Conservation (phyloP, 805 yeast genomes). For the Wickerhamiella kazuoi region DNA sequence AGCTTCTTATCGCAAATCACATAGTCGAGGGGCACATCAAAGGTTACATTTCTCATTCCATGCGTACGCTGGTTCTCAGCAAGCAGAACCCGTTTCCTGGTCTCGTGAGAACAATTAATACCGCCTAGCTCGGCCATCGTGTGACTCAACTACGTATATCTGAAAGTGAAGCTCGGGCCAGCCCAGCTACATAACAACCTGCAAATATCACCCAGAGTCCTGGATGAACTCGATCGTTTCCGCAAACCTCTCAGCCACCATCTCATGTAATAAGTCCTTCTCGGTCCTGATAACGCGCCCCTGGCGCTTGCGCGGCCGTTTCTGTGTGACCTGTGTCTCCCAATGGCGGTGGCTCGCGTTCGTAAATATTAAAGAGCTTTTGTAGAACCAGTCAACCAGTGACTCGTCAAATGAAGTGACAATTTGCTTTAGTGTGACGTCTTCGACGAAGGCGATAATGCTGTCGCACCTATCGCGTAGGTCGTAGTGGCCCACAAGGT, state of each 20-base stretch:
- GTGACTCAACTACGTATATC: neutral
- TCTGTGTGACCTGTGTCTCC: slow-evolving; percentile 34
- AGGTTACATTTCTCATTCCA: slow-evolving; percentile 12
- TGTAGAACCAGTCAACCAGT: slow-evolving; percentile 79
- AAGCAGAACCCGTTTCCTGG: slow-evolving; percentile 12
- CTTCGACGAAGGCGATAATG: slow-evolving; percentile 49
- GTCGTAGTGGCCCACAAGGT: slow-evolving; percentile 69
- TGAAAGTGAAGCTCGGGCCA: too few relatives aligned
- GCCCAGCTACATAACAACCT: neutral
- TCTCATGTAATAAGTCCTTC: slow-evolving; percentile 53
- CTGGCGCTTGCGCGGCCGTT: slow-evolving; percentile 74
- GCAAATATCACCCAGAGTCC: neutral
- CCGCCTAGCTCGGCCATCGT: neutral
- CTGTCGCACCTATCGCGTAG: slow-evolving; percentile 49
- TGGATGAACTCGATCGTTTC: slow-evolving; percentile 67
- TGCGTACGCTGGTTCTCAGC: slow-evolving; percentile 11
- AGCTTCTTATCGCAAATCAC: slow-evolving; percentile 10
- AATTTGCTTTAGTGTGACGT: slow-evolving; percentile 53
- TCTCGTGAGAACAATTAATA: slow-evolving; percentile 1
- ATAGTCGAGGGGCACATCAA: slow-evolving; percentile 11
- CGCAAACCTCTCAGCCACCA: slow-evolving; percentile 63
- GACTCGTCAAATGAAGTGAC: slow-evolving; percentile 81
- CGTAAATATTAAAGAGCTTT: slow-evolving; percentile 69
- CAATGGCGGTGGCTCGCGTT: slow-evolving; percentile 62
- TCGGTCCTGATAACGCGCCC: slow-evolving; percentile 74